Evolutionary conservation across 179 eudicot species (phyloP).

Genomic region (Spinacia oleracea): DNA sequence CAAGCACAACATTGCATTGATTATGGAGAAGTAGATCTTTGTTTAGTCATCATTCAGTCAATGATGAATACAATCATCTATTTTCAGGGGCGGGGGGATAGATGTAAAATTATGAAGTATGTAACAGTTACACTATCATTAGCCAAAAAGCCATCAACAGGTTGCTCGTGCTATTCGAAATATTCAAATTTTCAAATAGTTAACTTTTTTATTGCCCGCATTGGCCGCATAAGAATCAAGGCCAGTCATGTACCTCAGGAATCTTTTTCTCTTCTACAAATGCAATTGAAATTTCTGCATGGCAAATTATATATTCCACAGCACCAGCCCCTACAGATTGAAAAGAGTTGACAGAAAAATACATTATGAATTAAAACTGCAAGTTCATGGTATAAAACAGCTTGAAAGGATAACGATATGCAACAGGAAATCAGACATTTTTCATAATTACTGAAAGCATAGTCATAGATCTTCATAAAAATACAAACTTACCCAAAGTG

Average conservation of each 20-base stretch:
- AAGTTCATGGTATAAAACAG: not conserved
- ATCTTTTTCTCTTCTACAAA: slow-evolving; percentile 95
- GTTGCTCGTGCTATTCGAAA: not conserved
- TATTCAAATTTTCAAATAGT: not conserved
- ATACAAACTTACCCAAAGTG: slow-evolving; percentile 65
- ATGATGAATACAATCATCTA: not conserved
- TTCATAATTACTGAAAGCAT: not conserved
- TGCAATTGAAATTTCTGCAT: slow-evolving; percentile 81
- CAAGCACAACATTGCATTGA: slow-evolving; percentile 7
- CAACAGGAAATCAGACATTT: not conserved
- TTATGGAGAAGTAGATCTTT: not conserved
- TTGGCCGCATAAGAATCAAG: not conserved
- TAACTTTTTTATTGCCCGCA: not conserved
- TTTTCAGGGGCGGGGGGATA: not conserved
- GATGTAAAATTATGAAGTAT: not conserved
- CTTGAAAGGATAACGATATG: not conserved
- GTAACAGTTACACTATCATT: not conserved
- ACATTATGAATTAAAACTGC: not conserved
- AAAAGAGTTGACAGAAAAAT: slow-evolving; percentile 3
- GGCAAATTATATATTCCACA: slow-evolving; percentile 81
- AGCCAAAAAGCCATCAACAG: not conserved
- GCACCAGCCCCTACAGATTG: slow-evolving; percentile 81
- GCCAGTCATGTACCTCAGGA: slow-evolving; percentile 61
- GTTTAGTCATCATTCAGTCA: not conserved
- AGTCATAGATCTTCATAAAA: not conserved